These are phyloP conservation scores for Trichoderma simmonsii DNA, from an alignment of 2,329 filamentous ascomycete species.

Conservation along the genomic window DNA sequence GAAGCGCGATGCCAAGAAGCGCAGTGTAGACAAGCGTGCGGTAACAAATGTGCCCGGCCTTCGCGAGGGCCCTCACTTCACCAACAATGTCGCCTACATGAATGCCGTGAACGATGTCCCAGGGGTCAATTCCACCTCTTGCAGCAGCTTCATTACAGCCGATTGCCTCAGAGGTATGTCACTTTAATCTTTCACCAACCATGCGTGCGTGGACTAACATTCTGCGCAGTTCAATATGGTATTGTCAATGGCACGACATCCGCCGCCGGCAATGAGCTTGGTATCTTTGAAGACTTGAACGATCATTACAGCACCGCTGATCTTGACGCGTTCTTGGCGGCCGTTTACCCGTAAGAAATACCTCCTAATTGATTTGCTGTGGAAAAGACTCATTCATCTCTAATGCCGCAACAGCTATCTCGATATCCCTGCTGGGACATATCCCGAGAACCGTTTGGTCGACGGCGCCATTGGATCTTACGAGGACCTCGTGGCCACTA, in stretches of 20 bases:
- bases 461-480: background rate
- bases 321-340: background rate
- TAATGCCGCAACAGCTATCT: background rate
- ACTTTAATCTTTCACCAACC: background rate
- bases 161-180: background rate
- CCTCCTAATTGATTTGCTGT: too few relatives aligned
- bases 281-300: constrained; percentile 1
- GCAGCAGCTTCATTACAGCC: background rate
- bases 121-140: background rate
- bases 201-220: background rate
- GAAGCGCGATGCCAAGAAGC: background rate
- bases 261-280: constrained; percentile 2
- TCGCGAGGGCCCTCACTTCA: background rate
- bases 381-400: background rate
- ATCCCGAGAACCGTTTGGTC: background rate
- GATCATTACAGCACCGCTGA: constrained; percentile 3
- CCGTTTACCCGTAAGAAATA: background rate
- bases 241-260: background rate
- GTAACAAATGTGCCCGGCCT: background rate
- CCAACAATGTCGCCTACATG: background rate
- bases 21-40: background rate
- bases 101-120: background rate
- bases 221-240: background rate
- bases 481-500: background rate
- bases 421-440: background rate